These are phyloP conservation scores for Prinsepia uniflora DNA, from an alignment of 306 rosid species.

Conservation along the genomic window DNA sequence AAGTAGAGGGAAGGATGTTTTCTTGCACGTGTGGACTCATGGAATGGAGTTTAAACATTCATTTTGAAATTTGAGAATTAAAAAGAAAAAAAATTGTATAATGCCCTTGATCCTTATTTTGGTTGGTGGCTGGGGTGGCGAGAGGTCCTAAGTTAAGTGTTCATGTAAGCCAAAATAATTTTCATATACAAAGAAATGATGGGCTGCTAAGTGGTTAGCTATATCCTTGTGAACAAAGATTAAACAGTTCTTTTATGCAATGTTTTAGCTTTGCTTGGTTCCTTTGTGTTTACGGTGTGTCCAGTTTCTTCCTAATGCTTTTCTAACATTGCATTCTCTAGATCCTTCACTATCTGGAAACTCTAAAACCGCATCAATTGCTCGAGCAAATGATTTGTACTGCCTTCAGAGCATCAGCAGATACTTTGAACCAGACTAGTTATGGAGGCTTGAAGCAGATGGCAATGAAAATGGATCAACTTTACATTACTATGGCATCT, in stretches of 20 bases:
- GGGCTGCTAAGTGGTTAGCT: neutral
- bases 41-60: neutral
- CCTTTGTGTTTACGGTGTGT: neutral
- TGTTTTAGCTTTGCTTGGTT: conserved; percentile 19
- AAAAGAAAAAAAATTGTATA: neutral
- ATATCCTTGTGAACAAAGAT: neutral
- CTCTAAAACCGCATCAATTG: conserved; percentile 69
- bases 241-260: conserved; percentile 1
- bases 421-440: conserved; percentile 64
- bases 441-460: conserved; percentile 76
- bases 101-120: neutral
- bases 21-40: neutral
- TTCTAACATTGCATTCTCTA: conserved; percentile 28
- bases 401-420: conserved; percentile 81
- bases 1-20: neutral
- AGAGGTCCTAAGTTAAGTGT: neutral
- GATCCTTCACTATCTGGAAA: conserved; percentile 96
- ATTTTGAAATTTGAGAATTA: neutral
- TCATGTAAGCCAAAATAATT: neutral
- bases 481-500: conserved; percentile 65
- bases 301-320: conserved; percentile 8
- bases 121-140: neutral
- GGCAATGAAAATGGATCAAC: conserved; percentile 70
- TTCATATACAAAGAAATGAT: neutral
- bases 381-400: conserved; percentile 92